Conservation (phyloP, 768 basidiomycete species). For the Lactifluus rugatus region DNA sequence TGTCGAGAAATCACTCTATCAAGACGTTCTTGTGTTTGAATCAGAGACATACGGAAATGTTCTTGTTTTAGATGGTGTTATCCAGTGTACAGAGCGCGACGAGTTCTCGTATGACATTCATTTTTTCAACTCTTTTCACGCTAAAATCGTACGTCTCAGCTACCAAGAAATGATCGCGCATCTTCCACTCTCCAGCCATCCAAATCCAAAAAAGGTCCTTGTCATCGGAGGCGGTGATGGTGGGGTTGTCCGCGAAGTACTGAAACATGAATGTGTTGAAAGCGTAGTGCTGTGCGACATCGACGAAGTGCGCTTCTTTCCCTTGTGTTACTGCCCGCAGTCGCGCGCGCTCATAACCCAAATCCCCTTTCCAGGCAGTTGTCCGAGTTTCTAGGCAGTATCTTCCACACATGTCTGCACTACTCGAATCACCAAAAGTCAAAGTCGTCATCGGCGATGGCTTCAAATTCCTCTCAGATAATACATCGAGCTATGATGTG, state of each 20-base stretch:
- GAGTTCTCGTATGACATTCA: constrained; percentile 79
- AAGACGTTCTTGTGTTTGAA: constrained; percentile 96
- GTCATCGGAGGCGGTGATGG: constrained; percentile 99
- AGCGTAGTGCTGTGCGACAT: constrained; percentile 95
- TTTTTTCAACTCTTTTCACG: neutral
- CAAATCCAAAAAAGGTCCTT: constrained; percentile 90
- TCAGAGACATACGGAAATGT: constrained; percentile 97
- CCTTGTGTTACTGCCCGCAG: neutral
- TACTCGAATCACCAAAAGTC: constrained; percentile 73
- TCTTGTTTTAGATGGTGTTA: constrained; percentile 86
- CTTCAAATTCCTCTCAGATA: constrained; percentile 90
- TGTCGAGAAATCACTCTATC: constrained; percentile 84
- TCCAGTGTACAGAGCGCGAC: constrained; percentile 96
- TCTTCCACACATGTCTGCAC: constrained; percentile 88
- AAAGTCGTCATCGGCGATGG: constrained; percentile 86
- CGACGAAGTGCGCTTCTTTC: constrained; percentile 57
- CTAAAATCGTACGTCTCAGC: constrained; percentile 32
- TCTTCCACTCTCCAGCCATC: constrained; percentile 91
- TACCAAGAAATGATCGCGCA: constrained; percentile 99
- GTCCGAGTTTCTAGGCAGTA: constrained; percentile 87
- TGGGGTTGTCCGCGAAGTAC: constrained; percentile 92
- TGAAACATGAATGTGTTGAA: constrained; percentile 88
- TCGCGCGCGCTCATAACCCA: neutral
- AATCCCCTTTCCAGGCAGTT: constrained; percentile 55
- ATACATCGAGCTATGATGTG: constrained; percentile 83